Evolutionary conservation across 202 grass and related monocot genomes (phyloP).

Genomic region (Bolboschoenoplectus hybrid): DNA sequence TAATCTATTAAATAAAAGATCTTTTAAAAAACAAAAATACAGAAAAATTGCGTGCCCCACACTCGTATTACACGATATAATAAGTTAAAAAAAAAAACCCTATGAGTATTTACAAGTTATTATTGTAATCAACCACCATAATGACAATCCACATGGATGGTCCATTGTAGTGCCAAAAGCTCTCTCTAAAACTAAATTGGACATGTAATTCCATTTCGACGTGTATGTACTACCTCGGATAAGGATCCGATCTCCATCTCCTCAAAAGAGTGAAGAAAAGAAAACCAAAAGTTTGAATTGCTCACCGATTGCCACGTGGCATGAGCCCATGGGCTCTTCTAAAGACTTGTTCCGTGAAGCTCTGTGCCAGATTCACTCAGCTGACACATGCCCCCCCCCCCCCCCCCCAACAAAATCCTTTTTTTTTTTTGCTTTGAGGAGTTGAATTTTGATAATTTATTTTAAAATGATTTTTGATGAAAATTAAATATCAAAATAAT

Average conservation of each 20-base stretch:
- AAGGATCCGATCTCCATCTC: conserved; percentile 29
- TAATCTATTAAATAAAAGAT: no score
- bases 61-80: no score
- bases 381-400: conserved; percentile 21
- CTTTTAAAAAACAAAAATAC: no score
- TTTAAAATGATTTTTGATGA: no score
- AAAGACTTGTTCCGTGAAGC: conserved; percentile 31
- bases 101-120: no score
- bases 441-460: no score
- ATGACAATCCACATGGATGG: background rate
- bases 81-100: no score
- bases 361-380: conserved; percentile 15
- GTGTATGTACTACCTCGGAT: background rate
- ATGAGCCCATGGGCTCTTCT: background rate
- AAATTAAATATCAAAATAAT: no score
- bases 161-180: background rate
- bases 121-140: background rate
- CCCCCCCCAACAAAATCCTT: no score
- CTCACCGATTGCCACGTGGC: conserved; percentile 21
- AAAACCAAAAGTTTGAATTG: conserved; percentile 14
- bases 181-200: background rate
- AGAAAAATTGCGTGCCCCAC: no score
- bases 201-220: background rate
- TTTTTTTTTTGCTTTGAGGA: background rate
- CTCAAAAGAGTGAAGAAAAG: conserved; percentile 8